These are phyloP conservation scores for Posidonia australis DNA, from an alignment of 106 monocot species.

Conservation along the genomic window DNA sequence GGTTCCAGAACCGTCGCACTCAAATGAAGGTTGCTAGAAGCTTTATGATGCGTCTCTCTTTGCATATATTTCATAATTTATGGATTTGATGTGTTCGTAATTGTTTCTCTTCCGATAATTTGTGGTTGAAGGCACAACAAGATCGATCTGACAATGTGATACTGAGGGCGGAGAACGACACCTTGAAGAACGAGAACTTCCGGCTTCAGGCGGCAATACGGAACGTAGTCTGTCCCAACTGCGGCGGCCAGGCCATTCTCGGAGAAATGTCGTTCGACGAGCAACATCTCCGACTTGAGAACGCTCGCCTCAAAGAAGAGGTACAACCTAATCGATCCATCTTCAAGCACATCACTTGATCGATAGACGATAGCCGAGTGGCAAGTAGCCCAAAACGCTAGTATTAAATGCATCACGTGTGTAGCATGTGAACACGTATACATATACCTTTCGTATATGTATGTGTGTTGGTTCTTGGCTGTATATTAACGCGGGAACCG, in stretches of 20 bases:
- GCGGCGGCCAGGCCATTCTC: constrained; percentile 80
- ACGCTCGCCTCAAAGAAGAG: constrained; percentile 94
- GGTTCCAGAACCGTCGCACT: constrained; percentile 98
- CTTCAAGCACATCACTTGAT: no score
- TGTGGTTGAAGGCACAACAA: constrained; percentile 66
- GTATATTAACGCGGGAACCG: background rate
- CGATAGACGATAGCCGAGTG: no score
- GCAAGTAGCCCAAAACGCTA: background rate
- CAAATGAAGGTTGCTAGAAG: constrained; percentile 99
- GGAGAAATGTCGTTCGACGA: constrained; percentile 91
- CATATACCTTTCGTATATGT: background rate
- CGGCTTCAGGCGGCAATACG: constrained; percentile 76
- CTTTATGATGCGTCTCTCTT: no score
- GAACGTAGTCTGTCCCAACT: constrained; percentile 77
- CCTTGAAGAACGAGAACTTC: constrained; percentile 83
- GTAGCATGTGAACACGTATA: background rate
- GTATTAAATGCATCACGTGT: background rate
- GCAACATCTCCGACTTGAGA: constrained; percentile 89
- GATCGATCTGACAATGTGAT: constrained; percentile 80
- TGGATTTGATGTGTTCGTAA: background rate
- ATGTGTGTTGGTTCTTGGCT: no score
- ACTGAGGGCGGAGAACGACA: constrained; percentile 83
- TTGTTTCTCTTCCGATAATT: background rate
- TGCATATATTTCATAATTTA: no score
- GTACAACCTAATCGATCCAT: constrained; percentile 13